Conservation (phyloP, 2,329 filamentous ascomycete genomes). For the Calycina marina region DNA sequence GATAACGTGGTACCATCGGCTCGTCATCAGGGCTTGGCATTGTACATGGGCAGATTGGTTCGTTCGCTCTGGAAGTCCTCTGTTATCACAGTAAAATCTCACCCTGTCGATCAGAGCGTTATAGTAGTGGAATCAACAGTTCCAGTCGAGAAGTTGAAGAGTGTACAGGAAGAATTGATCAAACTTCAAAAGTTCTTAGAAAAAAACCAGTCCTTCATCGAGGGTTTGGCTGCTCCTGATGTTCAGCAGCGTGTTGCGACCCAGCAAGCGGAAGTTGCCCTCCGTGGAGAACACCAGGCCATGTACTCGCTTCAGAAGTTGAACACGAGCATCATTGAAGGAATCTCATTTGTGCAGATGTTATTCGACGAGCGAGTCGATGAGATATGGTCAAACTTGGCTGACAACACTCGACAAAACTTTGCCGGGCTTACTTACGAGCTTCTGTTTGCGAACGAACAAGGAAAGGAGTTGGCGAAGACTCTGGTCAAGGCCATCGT, state of each 20-base stretch:
- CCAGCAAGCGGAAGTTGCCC: constrained; percentile 78
- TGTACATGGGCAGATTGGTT: constrained; percentile 81
- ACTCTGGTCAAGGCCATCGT: constrained; percentile 95
- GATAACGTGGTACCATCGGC: constrained; percentile 81
- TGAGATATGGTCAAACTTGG: constrained; percentile 69
- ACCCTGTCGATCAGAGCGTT: constrained; percentile 37
- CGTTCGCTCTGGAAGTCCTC: constrained; percentile 75
- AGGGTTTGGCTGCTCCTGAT: constrained; percentile 82
- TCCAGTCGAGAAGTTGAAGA: constrained; percentile 49
- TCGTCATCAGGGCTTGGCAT: constrained; percentile 71
- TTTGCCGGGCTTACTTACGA: constrained; percentile 75
- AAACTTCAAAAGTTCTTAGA: constrained; percentile 70
- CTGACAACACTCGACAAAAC: constrained; percentile 52
- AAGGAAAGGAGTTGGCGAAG: constrained; percentile 81
- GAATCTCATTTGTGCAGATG: constrained; percentile 89
- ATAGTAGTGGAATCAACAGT: constrained; percentile 55
- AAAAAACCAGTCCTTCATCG: constrained; percentile 80
- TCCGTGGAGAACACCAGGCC: constrained; percentile 89
- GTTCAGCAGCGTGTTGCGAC: constrained; percentile 64
- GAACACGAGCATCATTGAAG: constrained; percentile 83
- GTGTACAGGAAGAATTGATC: constrained; percentile 68
- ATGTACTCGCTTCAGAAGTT: constrained; percentile 74
- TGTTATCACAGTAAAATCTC: constrained; percentile 48
- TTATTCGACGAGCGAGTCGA: constrained; percentile 87
- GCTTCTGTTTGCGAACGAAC: constrained; percentile 62